Conservation (phyloP, 306 rosid genomes). For the Acmispon strigosus region DNA sequence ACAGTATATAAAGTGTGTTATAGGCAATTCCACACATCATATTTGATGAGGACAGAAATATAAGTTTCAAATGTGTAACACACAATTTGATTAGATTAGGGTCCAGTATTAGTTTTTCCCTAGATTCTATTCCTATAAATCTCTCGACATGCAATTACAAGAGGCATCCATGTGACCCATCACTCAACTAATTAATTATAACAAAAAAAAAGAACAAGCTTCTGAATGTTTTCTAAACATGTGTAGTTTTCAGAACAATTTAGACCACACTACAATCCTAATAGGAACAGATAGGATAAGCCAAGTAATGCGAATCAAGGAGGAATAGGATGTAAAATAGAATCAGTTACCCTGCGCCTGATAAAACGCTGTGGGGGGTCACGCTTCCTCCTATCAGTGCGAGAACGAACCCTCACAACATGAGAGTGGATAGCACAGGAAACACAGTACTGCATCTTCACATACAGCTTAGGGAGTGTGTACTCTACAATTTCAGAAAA, state of each 20-base stretch:
- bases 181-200: too few relatives aligned
- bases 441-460: slow-evolving; percentile 95
- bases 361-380: slow-evolving; percentile 81
- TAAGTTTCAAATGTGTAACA: not conserved
- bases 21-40: not conserved
- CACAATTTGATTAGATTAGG: not conserved
- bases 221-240: too few relatives aligned
- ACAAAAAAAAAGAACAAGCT: too few relatives aligned
- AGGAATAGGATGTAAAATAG: not conserved
- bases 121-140: not conserved
- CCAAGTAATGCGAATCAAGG: not conserved
- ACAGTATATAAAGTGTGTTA: not conserved
- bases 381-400: slow-evolving; percentile 79
- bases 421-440: slow-evolving; percentile 97
- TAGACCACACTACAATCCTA: not conserved
- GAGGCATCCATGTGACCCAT: too few relatives aligned
- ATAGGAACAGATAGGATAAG: not conserved
- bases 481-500: slow-evolving; percentile 42
- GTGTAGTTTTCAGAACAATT: too few relatives aligned
- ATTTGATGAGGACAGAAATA: not conserved
- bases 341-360: slow-evolving; percentile 63
- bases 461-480: slow-evolving; percentile 88
- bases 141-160: not conserved
- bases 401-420: slow-evolving; percentile 91
- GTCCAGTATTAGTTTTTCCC: not conserved